Evolutionary conservation across 177 flowering plant species (phyloP).

Genomic region (Vitis hybrid): DNA sequence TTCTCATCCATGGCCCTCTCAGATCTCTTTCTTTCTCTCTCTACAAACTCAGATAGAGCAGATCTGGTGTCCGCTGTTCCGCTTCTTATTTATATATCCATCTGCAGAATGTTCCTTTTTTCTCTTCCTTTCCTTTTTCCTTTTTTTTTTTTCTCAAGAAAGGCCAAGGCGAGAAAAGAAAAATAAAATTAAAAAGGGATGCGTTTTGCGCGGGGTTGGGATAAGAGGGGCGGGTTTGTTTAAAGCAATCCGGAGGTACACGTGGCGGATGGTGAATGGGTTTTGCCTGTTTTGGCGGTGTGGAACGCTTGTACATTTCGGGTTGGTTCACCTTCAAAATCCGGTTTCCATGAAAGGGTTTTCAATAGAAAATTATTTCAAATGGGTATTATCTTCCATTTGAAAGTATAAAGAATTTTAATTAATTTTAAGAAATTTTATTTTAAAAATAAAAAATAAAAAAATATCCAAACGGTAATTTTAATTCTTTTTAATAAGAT

Average conservation of each 20-base stretch:
- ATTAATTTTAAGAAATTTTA: no score
- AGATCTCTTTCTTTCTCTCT: constrained; percentile 2
- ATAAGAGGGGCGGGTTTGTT: no score
- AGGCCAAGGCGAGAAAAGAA: constrained; percentile 3
- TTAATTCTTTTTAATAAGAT: no score
- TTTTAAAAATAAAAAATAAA: no score
- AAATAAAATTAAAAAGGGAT: background rate
- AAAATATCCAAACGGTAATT: no score
- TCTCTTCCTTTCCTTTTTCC: background rate
- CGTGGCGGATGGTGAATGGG: constrained; percentile 10
- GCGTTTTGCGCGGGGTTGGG: background rate
- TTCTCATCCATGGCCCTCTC: constrained; percentile 63
- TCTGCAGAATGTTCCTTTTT: background rate
- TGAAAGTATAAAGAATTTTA: no score
- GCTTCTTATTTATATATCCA: background rate
- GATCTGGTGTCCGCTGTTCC: constrained; percentile 11
- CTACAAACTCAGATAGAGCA: background rate
- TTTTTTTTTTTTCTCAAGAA: background rate
- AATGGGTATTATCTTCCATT: no score
- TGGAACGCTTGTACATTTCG: background rate
- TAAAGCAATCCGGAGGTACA: background rate
- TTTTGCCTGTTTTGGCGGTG: constrained; percentile 14
- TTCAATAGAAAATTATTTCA: no score
- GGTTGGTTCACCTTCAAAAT: no score
- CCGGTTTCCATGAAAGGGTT: no score